Conservation (phyloP, 1,139 yeast species). For the Yamadazyma dendronema region DNA sequence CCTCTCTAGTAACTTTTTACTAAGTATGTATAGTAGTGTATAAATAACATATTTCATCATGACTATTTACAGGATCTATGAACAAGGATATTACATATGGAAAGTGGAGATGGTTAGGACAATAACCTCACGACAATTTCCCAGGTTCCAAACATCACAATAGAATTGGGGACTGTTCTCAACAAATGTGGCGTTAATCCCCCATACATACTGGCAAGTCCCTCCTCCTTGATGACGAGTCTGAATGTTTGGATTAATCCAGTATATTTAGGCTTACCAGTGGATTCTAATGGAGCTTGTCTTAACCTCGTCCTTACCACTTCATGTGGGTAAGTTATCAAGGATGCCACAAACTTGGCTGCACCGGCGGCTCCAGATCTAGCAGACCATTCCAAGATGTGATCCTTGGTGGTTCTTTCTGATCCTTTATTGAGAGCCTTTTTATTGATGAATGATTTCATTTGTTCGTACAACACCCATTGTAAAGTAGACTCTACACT, state of each 20-base stretch:
- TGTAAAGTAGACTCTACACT: conserved; percentile 91
- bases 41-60: conserved; percentile 11
- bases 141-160: conserved; percentile 99
- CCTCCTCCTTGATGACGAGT: conserved; percentile 85
- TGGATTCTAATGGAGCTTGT: conserved; percentile 78
- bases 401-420: conserved; percentile 56
- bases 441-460: conserved; percentile 68
- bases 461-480: conserved; percentile 96
- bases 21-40: neutral
- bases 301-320: conserved; percentile 93
- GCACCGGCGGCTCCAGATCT: conserved; percentile 98
- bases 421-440: conserved; percentile 50
- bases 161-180: conserved; percentile 96
- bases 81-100: conserved; percentile 2
- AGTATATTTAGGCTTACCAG: conserved; percentile 83
- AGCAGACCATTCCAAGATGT: conserved; percentile 86
- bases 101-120: conserved; percentile 33
- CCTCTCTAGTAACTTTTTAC: neutral
- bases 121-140: conserved; percentile 79
- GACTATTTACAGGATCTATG: conserved; percentile 6
- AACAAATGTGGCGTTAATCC: conserved; percentile 95
- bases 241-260: conserved; percentile 87
- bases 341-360: conserved; percentile 90
- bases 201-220: conserved; percentile 90
- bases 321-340: conserved; percentile 95